Conservation (phyloP, 805 yeast genomes). For the Candida morakotiae region DNA sequence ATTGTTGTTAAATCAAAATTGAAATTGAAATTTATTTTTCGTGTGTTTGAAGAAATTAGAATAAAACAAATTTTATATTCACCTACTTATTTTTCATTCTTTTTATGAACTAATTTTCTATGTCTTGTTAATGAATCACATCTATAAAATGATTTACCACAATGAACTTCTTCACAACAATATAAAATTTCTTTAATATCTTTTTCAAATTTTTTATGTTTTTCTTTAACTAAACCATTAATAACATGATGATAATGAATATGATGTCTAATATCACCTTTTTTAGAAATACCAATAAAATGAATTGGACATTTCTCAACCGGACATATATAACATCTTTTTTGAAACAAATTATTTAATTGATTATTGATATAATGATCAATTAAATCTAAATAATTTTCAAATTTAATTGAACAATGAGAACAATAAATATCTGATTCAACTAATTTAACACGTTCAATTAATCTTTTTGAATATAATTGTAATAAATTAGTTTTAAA, state of each 20-base stretch:
- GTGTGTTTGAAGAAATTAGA: background rate
- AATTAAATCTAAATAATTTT: conserved; percentile 9
- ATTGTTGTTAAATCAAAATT: too few species aligned
- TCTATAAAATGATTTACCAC: conserved; percentile 48
- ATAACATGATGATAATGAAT: conserved; percentile 21
- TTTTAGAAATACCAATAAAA: conserved; percentile 26
- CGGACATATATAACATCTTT: conserved; percentile 19
- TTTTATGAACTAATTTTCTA: conserved; percentile 45
- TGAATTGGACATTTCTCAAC: conserved; percentile 25
- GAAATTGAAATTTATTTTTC: conserved; percentile 7
- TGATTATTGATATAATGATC: conserved; percentile 8
- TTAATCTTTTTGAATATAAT: background rate
- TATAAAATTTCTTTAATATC: conserved; percentile 12
- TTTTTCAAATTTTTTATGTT: conserved; percentile 3
- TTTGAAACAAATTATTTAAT: conserved; percentile 1
- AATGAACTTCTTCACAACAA: conserved; percentile 20
- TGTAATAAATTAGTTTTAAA: background rate
- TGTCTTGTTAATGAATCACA: conserved; percentile 55
- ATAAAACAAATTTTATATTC: background rate
- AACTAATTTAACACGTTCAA: conserved; percentile 5
- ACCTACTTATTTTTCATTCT: background rate
- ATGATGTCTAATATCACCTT: conserved; percentile 26
- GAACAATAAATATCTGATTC: conserved; percentile 9
- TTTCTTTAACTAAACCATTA: conserved; percentile 7
- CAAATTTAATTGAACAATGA: conserved; percentile 9